These are phyloP conservation scores for Debaryomyces subglobosus DNA, from an alignment of 1,139 yeast genomes.

Conservation along the genomic window DNA sequence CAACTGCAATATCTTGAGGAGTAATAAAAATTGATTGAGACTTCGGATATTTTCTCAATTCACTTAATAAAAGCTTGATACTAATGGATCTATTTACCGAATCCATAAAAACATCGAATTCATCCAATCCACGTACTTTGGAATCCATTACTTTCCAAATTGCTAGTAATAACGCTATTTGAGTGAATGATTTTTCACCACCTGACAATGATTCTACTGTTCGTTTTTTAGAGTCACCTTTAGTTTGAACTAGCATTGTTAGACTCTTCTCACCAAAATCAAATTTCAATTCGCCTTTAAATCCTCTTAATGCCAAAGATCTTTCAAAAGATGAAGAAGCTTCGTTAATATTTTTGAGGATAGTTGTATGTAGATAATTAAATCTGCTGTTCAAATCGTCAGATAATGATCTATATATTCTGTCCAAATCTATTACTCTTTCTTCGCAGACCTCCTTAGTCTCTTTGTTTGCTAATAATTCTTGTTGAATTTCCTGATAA, in stretches of 20 bases:
- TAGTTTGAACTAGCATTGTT: constrained; percentile 62
- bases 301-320: constrained; percentile 69
- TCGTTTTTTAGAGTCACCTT: constrained; percentile 59
- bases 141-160: constrained; percentile 95
- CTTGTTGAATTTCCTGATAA: constrained; percentile 41
- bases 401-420: constrained; percentile 27
- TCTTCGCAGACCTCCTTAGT: constrained; percentile 34
- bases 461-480: constrained; percentile 27
- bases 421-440: constrained; percentile 25
- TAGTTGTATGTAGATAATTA: constrained; percentile 52
- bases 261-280: constrained; percentile 56
- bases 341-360: constrained; percentile 32
- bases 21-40: constrained; percentile 92
- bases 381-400: constrained; percentile 51
- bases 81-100: constrained; percentile 85
- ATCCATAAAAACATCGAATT: constrained; percentile 98
- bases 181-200: constrained; percentile 95
- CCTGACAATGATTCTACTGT: constrained; percentile 89
- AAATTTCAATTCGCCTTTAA: constrained; percentile 70
- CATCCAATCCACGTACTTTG: constrained; percentile 87
- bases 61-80: constrained; percentile 70
- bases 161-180: constrained; percentile 81
- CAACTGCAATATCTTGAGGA: constrained; percentile 86
- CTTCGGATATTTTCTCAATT: constrained; percentile 61
- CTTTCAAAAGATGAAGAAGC: constrained; percentile 54